Conservation (phyloP, 805 yeast species). For the Lachancea thermotolerans region DNA sequence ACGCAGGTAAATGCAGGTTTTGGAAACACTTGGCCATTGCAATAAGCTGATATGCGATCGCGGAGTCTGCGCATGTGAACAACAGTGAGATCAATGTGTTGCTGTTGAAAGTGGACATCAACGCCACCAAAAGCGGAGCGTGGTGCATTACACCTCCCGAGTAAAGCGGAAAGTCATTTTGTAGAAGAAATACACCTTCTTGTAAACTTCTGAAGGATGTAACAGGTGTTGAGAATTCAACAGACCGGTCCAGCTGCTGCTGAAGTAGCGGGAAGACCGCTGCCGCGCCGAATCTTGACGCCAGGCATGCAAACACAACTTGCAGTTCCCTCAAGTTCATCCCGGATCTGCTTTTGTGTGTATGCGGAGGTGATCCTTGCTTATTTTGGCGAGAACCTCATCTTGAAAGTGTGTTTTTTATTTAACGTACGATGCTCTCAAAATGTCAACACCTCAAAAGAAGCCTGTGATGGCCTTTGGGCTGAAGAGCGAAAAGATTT, state of each 20-base stretch:
- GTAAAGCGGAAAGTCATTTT: conserved; percentile 56
- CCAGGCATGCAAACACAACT: conserved; percentile 16
- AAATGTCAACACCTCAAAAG: too few species aligned
- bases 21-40: conserved; percentile 34
- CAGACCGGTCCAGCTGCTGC: conserved; percentile 24
- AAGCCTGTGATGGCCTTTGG: too few species aligned
- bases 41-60: conserved; percentile 49
- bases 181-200: conserved; percentile 61
- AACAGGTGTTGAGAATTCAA: conserved; percentile 32
- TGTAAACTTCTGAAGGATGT: conserved; percentile 39
- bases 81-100: conserved; percentile 28
- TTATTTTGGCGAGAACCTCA: not conserved
- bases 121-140: conserved; percentile 61
- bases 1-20: conserved; percentile 23
- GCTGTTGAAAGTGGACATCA: conserved; percentile 20
- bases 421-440: not conserved
- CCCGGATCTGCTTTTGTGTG: not conserved
- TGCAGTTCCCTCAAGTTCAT: conserved; percentile 10
- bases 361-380: not conserved
- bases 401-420: not conserved
- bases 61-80: conserved; percentile 54
- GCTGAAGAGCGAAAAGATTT: too few species aligned
- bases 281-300: conserved; percentile 16
- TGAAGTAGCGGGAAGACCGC: conserved; percentile 23
- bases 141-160: conserved; percentile 85